These are phyloP conservation scores for Leishmania major DNA, from an alignment of 208 protist species.

Conservation along the genomic window DNA sequence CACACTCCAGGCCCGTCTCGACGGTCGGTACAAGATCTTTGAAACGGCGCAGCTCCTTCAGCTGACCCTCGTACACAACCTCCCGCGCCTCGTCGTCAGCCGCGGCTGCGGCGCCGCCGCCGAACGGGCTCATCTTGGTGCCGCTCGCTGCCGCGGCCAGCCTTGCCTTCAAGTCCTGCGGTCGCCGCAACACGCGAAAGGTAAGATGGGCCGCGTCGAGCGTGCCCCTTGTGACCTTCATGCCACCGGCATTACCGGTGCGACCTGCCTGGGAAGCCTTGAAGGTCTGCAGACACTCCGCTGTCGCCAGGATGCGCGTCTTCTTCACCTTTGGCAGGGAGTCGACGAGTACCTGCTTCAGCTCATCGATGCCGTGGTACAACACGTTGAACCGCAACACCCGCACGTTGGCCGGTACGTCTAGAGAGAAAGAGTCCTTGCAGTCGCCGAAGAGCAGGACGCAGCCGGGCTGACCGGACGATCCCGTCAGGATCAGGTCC, in stretches of 20 bases:
- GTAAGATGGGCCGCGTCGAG: conserved; percentile 64
- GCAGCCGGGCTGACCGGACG: conserved; percentile 67
- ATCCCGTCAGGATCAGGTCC: conserved; percentile 67
- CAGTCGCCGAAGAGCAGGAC: conserved; percentile 86
- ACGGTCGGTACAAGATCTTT: conserved; percentile 88
- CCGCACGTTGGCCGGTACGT: conserved; percentile 76
- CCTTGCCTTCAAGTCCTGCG: conserved; percentile 26
- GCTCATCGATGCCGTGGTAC: conserved; percentile 86
- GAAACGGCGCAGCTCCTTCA: conserved; percentile 90
- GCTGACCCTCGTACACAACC: conserved; percentile 82
- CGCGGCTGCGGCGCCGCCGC: conserved; percentile 12
- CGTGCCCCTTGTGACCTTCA: conserved; percentile 80
- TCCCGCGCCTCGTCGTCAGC: conserved; percentile 47
- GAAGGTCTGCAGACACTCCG: conserved; percentile 86
- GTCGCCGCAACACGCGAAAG: conserved; percentile 74
- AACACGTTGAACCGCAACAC: conserved; percentile 84
- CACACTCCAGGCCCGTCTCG: conserved; percentile 87
- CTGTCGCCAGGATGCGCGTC: conserved; percentile 64
- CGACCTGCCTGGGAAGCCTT: conserved; percentile 83
- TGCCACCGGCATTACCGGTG: conserved; percentile 82
- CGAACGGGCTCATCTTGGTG: conserved; percentile 4
- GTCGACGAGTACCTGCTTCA: conserved; percentile 80
- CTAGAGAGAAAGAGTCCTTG: conserved; percentile 60
- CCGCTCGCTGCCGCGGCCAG: conserved; percentile 6
- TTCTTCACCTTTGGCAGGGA: conserved; percentile 70